phyloP scores from a whole-genome alignment of 176 grass and related monocot species.

The Bonia amplexicaulis region DNA sequence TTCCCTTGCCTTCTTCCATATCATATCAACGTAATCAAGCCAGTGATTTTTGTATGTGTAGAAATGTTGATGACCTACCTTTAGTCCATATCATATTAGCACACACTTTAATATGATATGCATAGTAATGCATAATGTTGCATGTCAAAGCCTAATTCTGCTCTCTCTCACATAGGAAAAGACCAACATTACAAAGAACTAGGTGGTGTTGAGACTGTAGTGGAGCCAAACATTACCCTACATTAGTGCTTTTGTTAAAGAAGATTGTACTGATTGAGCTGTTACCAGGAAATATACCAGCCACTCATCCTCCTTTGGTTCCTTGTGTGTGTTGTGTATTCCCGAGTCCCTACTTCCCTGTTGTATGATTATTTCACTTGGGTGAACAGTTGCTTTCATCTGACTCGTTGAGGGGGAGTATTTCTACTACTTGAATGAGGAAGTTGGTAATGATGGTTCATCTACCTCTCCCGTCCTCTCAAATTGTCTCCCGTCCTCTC shows the following conservation, averaged over 20 bases:
- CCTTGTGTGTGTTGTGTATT: not conserved
- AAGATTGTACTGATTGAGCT: conserved; percentile 6
- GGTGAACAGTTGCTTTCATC: conserved; percentile 2
- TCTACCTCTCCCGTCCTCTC: no score
- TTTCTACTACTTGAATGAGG: no score
- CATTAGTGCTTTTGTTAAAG: conserved; percentile 24
- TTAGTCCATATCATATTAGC: conserved; percentile 7
- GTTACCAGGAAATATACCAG: not conserved
- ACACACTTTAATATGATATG: not conserved
- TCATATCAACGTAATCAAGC: not conserved
- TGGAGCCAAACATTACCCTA: not conserved
- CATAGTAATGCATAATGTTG: not conserved
- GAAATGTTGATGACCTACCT: conserved; percentile 1
- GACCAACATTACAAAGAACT: not conserved
- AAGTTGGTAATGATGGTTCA: no score
- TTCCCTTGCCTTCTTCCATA: not conserved
- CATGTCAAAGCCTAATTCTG: not conserved
- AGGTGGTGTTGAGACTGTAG: not conserved
- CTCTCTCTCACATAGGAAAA: not conserved
- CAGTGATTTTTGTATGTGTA: not conserved
- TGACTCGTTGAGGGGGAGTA: not conserved
- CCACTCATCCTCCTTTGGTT: not conserved
- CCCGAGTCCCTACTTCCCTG: not conserved
- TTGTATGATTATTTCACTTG: not conserved
- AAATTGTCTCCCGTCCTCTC: no score